Evolutionary conservation across 768 basidiomycete species (phyloP).

Genomic region (Leccinum subtestaceum): DNA sequence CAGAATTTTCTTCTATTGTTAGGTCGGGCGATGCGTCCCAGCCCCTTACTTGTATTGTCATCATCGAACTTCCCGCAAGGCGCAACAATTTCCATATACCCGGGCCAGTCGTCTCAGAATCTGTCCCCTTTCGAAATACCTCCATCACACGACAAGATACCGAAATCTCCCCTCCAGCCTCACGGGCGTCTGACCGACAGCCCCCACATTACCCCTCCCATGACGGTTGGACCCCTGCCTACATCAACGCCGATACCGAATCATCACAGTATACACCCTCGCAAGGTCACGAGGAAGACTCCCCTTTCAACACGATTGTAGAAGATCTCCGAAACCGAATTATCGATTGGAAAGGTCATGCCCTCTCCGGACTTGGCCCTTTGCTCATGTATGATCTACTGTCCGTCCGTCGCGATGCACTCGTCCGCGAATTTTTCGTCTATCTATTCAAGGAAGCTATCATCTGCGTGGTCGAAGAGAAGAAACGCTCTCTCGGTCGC

Average conservation of each 20-base stretch:
- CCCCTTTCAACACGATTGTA: slow-evolving; percentile 79
- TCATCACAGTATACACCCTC: slow-evolving; percentile 30
- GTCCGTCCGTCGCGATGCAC: slow-evolving; percentile 82
- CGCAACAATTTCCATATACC: slow-evolving; percentile 51
- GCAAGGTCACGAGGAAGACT: slow-evolving; percentile 51
- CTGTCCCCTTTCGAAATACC: slow-evolving; percentile 36
- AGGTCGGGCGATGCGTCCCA: slow-evolving; percentile 69
- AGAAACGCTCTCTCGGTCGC: slow-evolving; percentile 76
- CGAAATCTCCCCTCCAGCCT: slow-evolving; percentile 14
- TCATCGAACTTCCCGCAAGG: slow-evolving; percentile 87
- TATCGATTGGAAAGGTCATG: slow-evolving; percentile 95
- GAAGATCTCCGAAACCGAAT: slow-evolving; percentile 88
- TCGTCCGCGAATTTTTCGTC: slow-evolving; percentile 91
- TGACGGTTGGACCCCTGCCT: slow-evolving; percentile 28
- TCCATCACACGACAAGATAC: slow-evolving; percentile 22
- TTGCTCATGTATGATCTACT: slow-evolving; percentile 92
- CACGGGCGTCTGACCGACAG: slow-evolving; percentile 17
- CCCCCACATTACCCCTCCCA: slow-evolving; percentile 14
- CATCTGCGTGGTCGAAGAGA: slow-evolving; percentile 97
- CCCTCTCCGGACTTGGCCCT: slow-evolving; percentile 82
- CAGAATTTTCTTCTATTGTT: slow-evolving; percentile 84
- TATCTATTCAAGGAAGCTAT: slow-evolving; percentile 98
- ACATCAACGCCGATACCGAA: slow-evolving; percentile 29
- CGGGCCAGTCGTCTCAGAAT: slow-evolving; percentile 51
- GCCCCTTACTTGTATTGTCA: slow-evolving; percentile 89